Percentiles rank a stretch among this genome's conserved stretches.
Evolutionary conservation across 257 asterid genomes (phyloP).

Genomic region (Ophiorrhiza pumila): DNA sequence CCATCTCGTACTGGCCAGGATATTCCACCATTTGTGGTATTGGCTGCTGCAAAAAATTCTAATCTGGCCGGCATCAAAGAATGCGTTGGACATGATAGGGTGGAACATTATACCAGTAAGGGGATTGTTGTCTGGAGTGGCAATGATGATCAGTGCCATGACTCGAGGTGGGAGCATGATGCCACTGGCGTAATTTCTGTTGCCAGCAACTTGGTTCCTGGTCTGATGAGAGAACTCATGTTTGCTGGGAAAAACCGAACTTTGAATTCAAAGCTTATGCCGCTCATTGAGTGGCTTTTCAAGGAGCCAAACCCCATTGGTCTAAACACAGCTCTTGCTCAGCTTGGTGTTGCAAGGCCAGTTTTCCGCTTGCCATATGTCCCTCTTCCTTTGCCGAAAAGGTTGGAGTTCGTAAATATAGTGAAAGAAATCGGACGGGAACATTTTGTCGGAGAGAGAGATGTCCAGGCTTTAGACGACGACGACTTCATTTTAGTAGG

Average conservation of each 20-base stretch:
- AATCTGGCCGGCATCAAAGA: conserved; percentile 85
- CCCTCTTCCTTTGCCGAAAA: conserved; percentile 65
- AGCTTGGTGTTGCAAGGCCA: conserved; percentile 84
- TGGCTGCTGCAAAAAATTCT: conserved; percentile 36
- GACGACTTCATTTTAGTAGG: conserved; percentile 67
- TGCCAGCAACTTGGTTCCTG: conserved; percentile 78
- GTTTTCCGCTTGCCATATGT: conserved; percentile 74
- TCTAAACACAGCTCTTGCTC: conserved; percentile 80
- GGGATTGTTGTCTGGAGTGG: conserved; percentile 86
- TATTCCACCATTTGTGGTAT: conserved; percentile 58
- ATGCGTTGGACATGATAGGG: conserved; percentile 69
- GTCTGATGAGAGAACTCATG: conserved; percentile 69
- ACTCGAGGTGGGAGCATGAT: conserved; percentile 73
- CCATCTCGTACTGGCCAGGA: conserved; percentile 91
- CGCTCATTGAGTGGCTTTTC: conserved; percentile 69
- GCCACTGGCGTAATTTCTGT: conserved; percentile 79
- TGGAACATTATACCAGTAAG: conserved; percentile 49
- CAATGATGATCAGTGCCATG: conserved; percentile 80
- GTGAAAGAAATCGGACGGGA: conserved; percentile 74
- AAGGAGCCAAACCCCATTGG: conserved; percentile 74
- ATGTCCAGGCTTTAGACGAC: conserved; percentile 62
- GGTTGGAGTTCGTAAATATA: conserved; percentile 72
- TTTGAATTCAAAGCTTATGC: conserved; percentile 52
- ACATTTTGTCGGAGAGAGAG: conserved; percentile 67
- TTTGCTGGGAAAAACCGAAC: conserved; percentile 54